These are phyloP conservation scores for Ophiostoma quercus DNA, from an alignment of 2,329 filamentous ascomycete species.

Conservation along the genomic window DNA sequence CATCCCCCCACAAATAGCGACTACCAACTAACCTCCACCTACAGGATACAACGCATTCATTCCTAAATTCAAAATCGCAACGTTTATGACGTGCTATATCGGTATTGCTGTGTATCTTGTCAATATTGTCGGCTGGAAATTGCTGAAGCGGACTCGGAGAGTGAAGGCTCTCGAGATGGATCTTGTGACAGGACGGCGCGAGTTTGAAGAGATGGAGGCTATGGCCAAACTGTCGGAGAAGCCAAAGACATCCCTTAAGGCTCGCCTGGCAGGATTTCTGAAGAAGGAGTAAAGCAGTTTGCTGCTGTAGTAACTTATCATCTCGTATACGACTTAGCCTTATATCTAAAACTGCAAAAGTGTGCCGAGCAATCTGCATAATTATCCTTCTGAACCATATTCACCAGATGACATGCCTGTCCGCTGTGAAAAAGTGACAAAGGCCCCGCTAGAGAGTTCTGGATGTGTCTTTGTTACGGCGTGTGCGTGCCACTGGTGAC, in stretches of 20 bases:
- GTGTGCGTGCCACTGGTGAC: background rate
- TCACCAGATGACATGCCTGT: background rate
- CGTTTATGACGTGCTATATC: background rate
- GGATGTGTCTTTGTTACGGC: conserved; percentile 5
- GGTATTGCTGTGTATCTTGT: background rate
- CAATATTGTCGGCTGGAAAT: background rate
- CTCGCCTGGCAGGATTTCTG: background rate
- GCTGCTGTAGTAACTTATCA: background rate
- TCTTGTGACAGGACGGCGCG: background rate
- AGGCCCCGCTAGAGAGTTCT: background rate
- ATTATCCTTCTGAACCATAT: too few species aligned
- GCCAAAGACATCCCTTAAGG: background rate
- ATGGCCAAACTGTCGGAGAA: background rate
- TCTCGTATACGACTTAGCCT: background rate
- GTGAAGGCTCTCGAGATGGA: background rate
- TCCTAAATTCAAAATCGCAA: background rate
- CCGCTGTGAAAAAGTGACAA: background rate
- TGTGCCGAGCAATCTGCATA: too few species aligned
- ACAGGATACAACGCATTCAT: conserved; percentile 2
- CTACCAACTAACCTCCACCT: background rate
- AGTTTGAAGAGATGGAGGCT: conserved; percentile 4
- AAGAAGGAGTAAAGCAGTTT: background rate
- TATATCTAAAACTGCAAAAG: too few species aligned
- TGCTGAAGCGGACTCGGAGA: background rate
- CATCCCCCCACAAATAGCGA: background rate